Evolutionary conservation across 768 basidiomycete genomes (phyloP), one percentile per base, ranked within the genome.

Genomic region (Pholiota molesta): DNA sequence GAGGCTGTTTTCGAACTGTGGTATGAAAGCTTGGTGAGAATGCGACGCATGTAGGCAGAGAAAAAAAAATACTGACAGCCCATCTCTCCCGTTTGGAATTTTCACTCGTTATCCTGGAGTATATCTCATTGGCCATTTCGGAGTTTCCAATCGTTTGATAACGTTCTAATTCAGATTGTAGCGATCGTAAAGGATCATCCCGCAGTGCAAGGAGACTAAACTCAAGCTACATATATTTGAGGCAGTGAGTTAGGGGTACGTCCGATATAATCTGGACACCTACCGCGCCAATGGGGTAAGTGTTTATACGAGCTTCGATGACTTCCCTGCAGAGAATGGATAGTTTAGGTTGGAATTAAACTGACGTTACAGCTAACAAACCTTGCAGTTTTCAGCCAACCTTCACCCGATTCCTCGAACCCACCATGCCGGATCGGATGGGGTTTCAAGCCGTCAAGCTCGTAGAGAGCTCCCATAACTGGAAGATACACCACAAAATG

Each of bases 401-500:
- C 92, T 75, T 91, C 91, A 5, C 86, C 88, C 9, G 72, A 74
- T 56, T 87, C 87, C 23, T 85, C 79, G 64, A 84, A 90, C 33
- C 77, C 68, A n/a, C 92, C 93, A 73, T 99, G 97, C 62, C 82
- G 85, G 17, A 98, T 85, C 2, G 97, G 89, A 64, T 82, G 77
- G 51, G 80, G 77, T 72, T 95, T 93, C 65, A 99, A 77, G 11
- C 97, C 97, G 70, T 99, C 97, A 33, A 99, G 82, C 76, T 99
- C 97, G 75, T 96, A 98, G 47, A 99, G 76, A 23, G 83, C 82
- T 19, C 92, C 97, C 74, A 88, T 82, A 45, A 88, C 77, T 4
- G 97, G 97, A 52, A 97, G 78, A 73, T 98, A 99, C 11, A 97
- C 90, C 44, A 99, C 89, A 70, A 99, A 99, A 69, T 99, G 97